Conservation (phyloP, 345 rosid species). For the Eucalyptus polybractea region DNA sequence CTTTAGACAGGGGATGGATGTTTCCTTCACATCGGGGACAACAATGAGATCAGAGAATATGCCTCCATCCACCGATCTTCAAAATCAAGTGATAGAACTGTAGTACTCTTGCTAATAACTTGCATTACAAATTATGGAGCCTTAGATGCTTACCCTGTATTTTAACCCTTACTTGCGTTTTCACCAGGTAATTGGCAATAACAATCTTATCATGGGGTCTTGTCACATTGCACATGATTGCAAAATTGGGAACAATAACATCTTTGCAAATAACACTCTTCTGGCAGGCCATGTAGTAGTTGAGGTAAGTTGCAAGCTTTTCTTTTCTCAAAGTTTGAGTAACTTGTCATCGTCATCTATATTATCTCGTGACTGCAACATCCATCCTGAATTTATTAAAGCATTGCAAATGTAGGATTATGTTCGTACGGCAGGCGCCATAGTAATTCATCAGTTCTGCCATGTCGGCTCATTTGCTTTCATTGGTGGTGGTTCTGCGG, state of each 20-base stretch:
- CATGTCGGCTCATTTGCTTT: slow-evolving; percentile 70
- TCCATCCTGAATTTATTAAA: not conserved
- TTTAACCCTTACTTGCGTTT: not conserved
- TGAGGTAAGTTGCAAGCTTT: slow-evolving; percentile 40
- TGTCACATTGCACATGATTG: slow-evolving; percentile 98
- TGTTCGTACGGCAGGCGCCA: slow-evolving; percentile 77
- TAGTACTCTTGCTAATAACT: slow-evolving; percentile 3
- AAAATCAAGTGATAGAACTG: slow-evolving; percentile 58
- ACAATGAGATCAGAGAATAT: slow-evolving; percentile 86
- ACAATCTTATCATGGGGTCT: slow-evolving; percentile 94
- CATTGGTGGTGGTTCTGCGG: slow-evolving; percentile 94
- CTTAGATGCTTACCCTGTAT: not conserved
- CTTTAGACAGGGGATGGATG: slow-evolving; percentile 66
- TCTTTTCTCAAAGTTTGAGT: not conserved
- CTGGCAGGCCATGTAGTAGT: slow-evolving; percentile 87
- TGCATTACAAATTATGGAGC: not conserved
- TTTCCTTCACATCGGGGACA: slow-evolving; percentile 65
- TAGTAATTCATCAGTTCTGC: slow-evolving; percentile 84
- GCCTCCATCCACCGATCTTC: slow-evolving; percentile 88
- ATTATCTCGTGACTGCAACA: not conserved
- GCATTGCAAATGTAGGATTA: slow-evolving; percentile 41
- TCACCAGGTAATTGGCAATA: slow-evolving; percentile 69
- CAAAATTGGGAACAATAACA: slow-evolving; percentile 74
- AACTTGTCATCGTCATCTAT: not conserved
- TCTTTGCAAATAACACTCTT: slow-evolving; percentile 80